Evolutionary conservation across 148 eudicot genomes (phyloP).

Genomic region (Rheum nobile): DNA sequence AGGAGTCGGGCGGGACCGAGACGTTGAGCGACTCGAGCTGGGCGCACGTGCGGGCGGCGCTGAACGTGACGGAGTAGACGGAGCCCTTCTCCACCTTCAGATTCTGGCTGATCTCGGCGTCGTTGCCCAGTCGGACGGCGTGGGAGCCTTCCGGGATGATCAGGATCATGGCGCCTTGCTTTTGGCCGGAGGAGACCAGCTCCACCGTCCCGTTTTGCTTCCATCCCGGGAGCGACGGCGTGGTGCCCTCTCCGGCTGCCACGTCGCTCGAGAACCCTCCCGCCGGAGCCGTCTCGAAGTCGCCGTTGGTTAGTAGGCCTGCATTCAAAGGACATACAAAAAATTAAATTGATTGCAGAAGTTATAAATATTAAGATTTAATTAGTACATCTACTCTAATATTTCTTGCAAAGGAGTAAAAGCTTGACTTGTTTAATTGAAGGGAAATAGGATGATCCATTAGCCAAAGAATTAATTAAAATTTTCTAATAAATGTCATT

Average conservation of each 20-base stretch:
- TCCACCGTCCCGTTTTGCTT: constrained; percentile 80
- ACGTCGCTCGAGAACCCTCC: constrained; percentile 60
- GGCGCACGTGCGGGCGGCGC: constrained; percentile 96
- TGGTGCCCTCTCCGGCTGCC: constrained; percentile 29
- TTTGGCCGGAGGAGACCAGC: constrained; percentile 70
- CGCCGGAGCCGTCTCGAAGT: constrained; percentile 79
- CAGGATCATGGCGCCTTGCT: constrained; percentile 95
- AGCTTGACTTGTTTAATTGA: too few relatives aligned
- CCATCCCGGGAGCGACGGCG: constrained; percentile 60
- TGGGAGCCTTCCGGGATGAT: constrained; percentile 86
- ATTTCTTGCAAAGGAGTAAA: too few relatives aligned
- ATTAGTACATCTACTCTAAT: too few relatives aligned
- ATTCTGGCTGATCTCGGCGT: constrained; percentile 81
- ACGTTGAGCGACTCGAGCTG: constrained; percentile 95
- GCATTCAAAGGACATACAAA: too few relatives aligned
- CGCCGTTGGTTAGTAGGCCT: constrained; percentile 75
- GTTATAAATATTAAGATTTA: too few relatives aligned
- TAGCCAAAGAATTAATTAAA: too few relatives aligned
- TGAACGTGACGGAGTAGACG: constrained; percentile 73
- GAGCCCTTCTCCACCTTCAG: constrained; percentile 63
- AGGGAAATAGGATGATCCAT: too few relatives aligned
- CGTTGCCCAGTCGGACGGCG: constrained; percentile 83
- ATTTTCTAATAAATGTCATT: too few relatives aligned
- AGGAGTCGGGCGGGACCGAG: constrained; percentile 57
- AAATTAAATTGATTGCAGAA: too few relatives aligned